A percentile compares a stretch with the other conserved stretches of the same genome.
phyloP scores from a whole-genome alignment of 768 basidiomycete genomes.

The Russula sp. region DNA sequence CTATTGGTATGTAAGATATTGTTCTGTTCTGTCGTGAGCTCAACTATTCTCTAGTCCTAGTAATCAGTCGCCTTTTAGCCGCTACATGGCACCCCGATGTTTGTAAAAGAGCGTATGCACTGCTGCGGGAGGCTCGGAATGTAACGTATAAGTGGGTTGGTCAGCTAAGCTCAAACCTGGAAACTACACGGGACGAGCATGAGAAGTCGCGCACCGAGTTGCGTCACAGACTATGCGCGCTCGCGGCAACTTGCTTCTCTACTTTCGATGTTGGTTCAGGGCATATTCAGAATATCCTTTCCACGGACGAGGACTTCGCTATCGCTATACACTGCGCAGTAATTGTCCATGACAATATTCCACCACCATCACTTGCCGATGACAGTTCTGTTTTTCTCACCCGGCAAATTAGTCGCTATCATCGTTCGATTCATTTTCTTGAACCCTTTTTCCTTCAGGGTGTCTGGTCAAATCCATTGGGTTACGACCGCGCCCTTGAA shows the following conservation, averaged over 20 bases:
- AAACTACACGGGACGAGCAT: neutral
- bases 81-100: neutral
- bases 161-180: neutral
- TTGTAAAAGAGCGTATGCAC: neutral
- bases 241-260: constrained; percentile 4
- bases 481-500: neutral
- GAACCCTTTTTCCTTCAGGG: neutral
- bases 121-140: constrained; percentile 2
- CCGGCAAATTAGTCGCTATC: neutral
- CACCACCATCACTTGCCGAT: neutral
- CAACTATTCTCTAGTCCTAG: neutral
- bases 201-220: neutral
- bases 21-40: neutral
- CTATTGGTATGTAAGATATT: neutral
- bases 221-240: neutral
- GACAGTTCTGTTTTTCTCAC: neutral
- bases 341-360: neutral
- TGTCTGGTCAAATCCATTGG: neutral
- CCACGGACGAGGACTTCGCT: neutral
- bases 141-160: neutral
- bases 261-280: neutral
- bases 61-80: neutral
- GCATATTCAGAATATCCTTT: neutral
- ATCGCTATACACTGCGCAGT: constrained; percentile 4
- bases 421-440: neutral